Conservation (phyloP, 2,329 filamentous ascomycete species). For the Calonectria ilicicola region DNA sequence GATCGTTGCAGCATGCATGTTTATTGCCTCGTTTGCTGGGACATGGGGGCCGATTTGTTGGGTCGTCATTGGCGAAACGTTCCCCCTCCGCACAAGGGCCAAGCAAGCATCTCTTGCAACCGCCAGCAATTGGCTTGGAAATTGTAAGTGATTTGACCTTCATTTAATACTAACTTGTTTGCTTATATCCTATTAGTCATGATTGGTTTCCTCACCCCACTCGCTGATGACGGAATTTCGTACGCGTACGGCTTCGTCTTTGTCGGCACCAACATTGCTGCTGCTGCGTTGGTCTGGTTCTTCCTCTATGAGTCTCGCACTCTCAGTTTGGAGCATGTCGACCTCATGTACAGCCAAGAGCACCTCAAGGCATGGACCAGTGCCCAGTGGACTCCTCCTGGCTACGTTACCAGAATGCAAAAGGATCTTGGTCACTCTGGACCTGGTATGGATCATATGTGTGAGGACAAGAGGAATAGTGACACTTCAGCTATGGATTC, state of each 20-base stretch:
- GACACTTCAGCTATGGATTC: constrained; percentile 35
- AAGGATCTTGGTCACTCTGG: constrained; percentile 45
- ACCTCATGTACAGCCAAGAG: constrained; percentile 74
- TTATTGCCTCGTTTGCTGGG: constrained; percentile 77
- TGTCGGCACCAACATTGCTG: constrained; percentile 70
- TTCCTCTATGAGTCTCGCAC: constrained; percentile 76
- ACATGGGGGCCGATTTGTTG: constrained; percentile 80
- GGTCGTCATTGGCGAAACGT: constrained; percentile 76
- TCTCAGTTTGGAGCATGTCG: constrained; percentile 77
- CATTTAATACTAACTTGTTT: too few species aligned
- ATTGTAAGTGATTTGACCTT: constrained; percentile 55
- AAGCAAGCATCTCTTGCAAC: constrained; percentile 68
- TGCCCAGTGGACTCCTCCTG: constrained; percentile 62
- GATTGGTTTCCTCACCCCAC: constrained; percentile 76
- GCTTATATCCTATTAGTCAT: constrained; percentile 57
- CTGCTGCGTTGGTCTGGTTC: constrained; percentile 73
- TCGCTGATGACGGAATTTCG: constrained; percentile 71
- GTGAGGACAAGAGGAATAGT: constrained; percentile 37
- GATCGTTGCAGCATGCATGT: constrained; percentile 80
- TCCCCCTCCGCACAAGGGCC: constrained; percentile 67
- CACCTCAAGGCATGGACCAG: constrained; percentile 72
- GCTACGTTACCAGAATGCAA: constrained; percentile 55
- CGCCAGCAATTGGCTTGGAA: constrained; percentile 69
- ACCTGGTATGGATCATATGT: not conserved
- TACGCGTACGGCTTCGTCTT: constrained; percentile 77